Base-by-base conservation (phyloP, 306 rosid species). In the Medicago lupulina region DNA sequence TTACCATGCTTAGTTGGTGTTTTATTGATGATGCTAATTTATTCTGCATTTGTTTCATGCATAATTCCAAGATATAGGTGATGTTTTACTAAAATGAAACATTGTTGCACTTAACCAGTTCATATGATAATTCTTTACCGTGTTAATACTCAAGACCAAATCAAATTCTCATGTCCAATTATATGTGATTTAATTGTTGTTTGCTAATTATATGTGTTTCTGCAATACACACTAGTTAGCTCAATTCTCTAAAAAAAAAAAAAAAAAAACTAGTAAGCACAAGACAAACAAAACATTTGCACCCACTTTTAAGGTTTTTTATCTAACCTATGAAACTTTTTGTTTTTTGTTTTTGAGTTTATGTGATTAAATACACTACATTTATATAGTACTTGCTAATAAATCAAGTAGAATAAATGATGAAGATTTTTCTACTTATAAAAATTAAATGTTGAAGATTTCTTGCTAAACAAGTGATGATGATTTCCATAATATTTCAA, bases 281-380 rank as follows among this genome's bases (percentile, higher is more conserved):
- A 76, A 43, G 70, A 23, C 51, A 9, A 72, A 21, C n/a, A 18
- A 44, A 28, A 76, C 71, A 23, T 44, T 67, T 49, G 12, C 23
- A 21, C 21, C 12, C 79, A 75, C 63, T 34, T 49, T 19, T 0
- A 10, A 3, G 14, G 7, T 13, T 13, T 9, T 57, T 4, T 11
- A 21, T 25, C 23, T 0, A 23, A 41, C 8, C 4, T 73, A 4
- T 73, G 5, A 5, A 25, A 6, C 11, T n/a, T 31, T 25, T 31
- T 9, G 5, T 25, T 60, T 60, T n/a, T n/a, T n/a, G n/a, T n/a
- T n/a, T n/a, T n/a, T n/a, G 18, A 5, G 14, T 19, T n/a, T 50
- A 57, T 57, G 76, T 18, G 19, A 71, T 55, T 57, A n/a, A 15
- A 12, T 57, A 23, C 0, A 13, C 38, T n/a, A 39, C 2, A 2